Evolutionary conservation across 2,329 filamentous ascomycete species (phyloP), one percentile per base, ranked within the genome.

Genomic region (Xylaria sp.): DNA sequence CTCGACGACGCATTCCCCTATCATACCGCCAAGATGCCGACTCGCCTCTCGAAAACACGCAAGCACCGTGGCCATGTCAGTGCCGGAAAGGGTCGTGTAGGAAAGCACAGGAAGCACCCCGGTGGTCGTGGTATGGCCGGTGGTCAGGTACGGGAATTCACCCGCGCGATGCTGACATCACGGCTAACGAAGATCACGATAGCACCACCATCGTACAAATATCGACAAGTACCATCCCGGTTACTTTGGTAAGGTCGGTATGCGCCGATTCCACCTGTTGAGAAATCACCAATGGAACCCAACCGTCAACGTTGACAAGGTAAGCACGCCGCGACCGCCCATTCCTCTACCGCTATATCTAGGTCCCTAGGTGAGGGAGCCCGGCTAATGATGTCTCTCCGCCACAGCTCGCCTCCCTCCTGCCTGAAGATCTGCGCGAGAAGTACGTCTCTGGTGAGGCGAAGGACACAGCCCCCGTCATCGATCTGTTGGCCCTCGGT

Each of bases 171-270:
- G 19, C 8, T 9, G 19, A n/a, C 2, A 37, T 27, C 43, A 27
- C 21, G 25, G 37, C 61, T 63, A 35, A 63, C 53, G 27, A 19
- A 41, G 35, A 93, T 93, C 88, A 92, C 35, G 15, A 62, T 48
- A 97, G 85, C 95, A 99, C 87, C 95, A 99, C 85, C 92, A 96
- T 89, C 84, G 92, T 73, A 96, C 92, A 77, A 96, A 96, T 85
- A 71, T 83, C 66, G 80, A 83, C 74, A 94, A 95, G 83, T 96
- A 91, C 87, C 90, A 92, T 79, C 93, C 94, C 68, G 95, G 95
- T 93, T 98, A 98, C 91, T 98, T 98, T 83, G 92, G 92, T 84
- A 97, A 97, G 86, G 91, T 94, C 74, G 91, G 91, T 84, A 94
- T 94, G 91, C 86, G 91, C 78, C 90, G 94, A 85, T 97, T 97